Base-by-base conservation (phyloP, 768 basidiomycete genomes). In the Tricholoma matsutake region DNA sequence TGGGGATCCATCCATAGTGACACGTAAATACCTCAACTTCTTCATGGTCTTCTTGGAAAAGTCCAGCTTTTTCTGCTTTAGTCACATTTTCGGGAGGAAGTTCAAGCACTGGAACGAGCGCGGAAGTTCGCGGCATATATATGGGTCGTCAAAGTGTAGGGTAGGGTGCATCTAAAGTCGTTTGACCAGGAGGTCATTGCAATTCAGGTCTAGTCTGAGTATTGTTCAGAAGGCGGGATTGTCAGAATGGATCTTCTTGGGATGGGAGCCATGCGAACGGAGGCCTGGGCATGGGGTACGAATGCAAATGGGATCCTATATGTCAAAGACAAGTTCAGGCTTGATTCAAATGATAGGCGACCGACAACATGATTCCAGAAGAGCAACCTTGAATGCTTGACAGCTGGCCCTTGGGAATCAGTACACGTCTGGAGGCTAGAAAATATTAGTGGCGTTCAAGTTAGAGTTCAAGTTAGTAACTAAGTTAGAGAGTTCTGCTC, bases 121-220 rank as follows among this genome's bases (percentile, higher is more conserved):
- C 75, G 1, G 80, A 79, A 9, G 76, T 78, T 8, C 1, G 83
- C 80, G 4, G 84, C 82, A n/a, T 86, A 65, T 31, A 88, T 62
- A 61, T 88, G 86, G 0, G 85, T 85, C 2, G 80, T 77, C 2
- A 86, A 66, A 6, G 71, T 74, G 63, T n/a, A n/a, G n/a, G n/a
- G n/a, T 78, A 86, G 41, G 71, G 72, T 0, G 71, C 71, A 20
- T 68, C 68, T 51, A 77, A 75, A 7, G 68, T 63, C 5, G 74
- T 74, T 58, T 68, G 67, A 22, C 76, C 74, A 35, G 71, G 75
- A 14, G 72, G 71, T 13, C 75, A 76, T 7, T 81, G 83, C 6
- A 80, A 69, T 0, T 70, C n/a, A 18, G 81, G 80, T 41, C 55
- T 61, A 32, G 53, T 56, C 22, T 1, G 22, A 25, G 22, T 25